Base-by-base conservation (phyloP, 129 eudicot species). In the Artemisia argyi region DNA sequence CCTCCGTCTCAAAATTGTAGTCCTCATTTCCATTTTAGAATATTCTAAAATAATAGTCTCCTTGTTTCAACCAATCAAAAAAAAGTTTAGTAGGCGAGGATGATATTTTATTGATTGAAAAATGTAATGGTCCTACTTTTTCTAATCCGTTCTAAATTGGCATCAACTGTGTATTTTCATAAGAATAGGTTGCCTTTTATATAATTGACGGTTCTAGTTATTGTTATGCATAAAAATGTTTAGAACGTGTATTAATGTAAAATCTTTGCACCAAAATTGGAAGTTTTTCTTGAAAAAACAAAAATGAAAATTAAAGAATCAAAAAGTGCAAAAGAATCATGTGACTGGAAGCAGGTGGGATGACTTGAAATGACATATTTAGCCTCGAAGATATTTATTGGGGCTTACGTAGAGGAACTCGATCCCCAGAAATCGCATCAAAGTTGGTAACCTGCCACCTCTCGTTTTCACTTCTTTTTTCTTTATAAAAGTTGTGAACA, bases 321-420 rank as follows among this genome's bases (percentile, higher is more conserved):
- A 28, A 7, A 71, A 78, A 71, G 82, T 50, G 82, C 82, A 78
- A 78, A 61, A 65, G 82, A 65, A 78, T 55, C 82, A 64, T 72
- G 82, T 71, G 82, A 68, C 15, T 58, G 77, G 51, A 22, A n/a
- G n/a, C n/a, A n/a, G n/a, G n/a, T n/a, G n/a, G n/a, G n/a, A n/a
- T n/a, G n/a, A n/a, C n/a, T 3, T 46, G 19, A 56, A 78, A 71
- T 64, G 77, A 78, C 80, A 1, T 0, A 18, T 8, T 4, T 78
- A 11, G 42, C 77, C 47, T 54, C 30, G 19, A 24, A 78, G 77
- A 64, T 72, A 71, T 78, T 78, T 71, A 35, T 78, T 44, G 67
- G 56, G 32, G 47, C 48, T 71, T 78, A 61, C 77, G 82, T 78
- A 56, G 68, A 7, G 20, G 59, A 78, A 64, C 65, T 78, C 47